These are phyloP conservation scores for Beauveria sp. DNA, from an alignment of 2,329 filamentous ascomycete genomes.

Conservation along the genomic window DNA sequence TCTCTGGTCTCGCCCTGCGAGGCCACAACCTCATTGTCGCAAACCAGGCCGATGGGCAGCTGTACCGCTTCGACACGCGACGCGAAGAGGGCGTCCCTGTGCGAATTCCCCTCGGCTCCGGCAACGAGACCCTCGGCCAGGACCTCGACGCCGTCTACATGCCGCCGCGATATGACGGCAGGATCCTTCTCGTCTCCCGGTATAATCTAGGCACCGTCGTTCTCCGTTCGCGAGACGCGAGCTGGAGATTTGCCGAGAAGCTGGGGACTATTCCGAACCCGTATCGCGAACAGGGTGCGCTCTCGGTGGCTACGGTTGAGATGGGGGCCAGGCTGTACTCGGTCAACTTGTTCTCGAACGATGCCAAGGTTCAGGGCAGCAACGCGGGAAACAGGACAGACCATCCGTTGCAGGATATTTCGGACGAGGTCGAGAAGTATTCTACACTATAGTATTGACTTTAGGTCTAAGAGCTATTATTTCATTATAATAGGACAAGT, in stretches of 20 bases:
- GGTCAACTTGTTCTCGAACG: neutral
- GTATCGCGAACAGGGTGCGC: neutral
- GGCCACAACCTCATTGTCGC: neutral
- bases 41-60: neutral
- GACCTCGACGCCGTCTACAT: neutral
- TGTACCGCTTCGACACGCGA: neutral
- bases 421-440: neutral
- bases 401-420: neutral
- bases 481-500: neutral
- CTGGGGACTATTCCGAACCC: neutral
- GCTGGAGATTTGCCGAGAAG: neutral
- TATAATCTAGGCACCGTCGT: neutral
- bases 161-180: neutral
- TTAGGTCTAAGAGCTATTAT: neutral
- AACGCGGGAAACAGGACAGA: neutral
- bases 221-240: neutral
- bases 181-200: neutral
- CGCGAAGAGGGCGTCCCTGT: neutral
- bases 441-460: neutral
- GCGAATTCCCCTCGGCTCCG: neutral
- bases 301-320: neutral
- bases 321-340: neutral
- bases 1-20: neutral
- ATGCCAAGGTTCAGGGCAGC: neutral
- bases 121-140: neutral